Conservation (phyloP, 2,329 filamentous ascomycete species). For the Nigrospora sphaerica region DNA sequence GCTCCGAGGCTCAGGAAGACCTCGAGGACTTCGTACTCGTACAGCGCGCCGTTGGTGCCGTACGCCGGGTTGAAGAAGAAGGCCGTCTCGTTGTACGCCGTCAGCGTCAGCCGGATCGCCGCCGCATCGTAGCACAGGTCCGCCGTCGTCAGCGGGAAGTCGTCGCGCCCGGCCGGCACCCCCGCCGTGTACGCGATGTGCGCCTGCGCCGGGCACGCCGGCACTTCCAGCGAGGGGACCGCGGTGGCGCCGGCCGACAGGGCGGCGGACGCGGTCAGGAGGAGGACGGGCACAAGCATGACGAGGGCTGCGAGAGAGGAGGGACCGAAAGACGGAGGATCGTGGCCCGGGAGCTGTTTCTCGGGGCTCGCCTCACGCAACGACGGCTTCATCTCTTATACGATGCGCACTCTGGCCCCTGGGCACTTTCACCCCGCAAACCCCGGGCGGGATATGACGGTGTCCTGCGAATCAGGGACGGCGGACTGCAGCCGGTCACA, state of each 20-base stretch:
- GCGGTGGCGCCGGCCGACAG: not conserved
- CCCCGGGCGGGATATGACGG: too few relatives aligned
- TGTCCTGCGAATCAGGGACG: too few relatives aligned
- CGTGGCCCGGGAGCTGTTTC: too few relatives aligned
- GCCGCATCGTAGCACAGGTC: conserved; percentile 38
- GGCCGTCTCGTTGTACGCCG: conserved; percentile 35
- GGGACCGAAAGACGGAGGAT: too few relatives aligned
- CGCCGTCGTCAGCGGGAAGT: conserved; percentile 36
- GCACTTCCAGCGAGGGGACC: conserved; percentile 25
- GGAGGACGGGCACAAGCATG: too few relatives aligned
- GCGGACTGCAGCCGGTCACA: too few relatives aligned
- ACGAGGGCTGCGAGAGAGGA: too few relatives aligned
- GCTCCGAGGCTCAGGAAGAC: conserved; percentile 38
- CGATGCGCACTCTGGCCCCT: too few relatives aligned
- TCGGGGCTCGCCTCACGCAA: too few relatives aligned
- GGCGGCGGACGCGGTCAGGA: not conserved
- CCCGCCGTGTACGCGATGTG: conserved; percentile 32
- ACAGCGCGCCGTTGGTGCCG: conserved; percentile 38
- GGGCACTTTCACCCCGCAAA: too few relatives aligned
- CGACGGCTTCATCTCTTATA: too few relatives aligned
- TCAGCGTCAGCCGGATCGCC: conserved; percentile 33
- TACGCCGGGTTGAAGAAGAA: conserved; percentile 37
- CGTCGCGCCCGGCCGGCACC: conserved; percentile 27
- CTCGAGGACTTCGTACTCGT: conserved; percentile 44
- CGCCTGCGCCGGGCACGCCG: conserved; percentile 27